Evolutionary conservation across 1,284 basidiomycete species (phyloP), one percentile per base, ranked within the genome.

Genomic region (Termitomyces sp.): DNA sequence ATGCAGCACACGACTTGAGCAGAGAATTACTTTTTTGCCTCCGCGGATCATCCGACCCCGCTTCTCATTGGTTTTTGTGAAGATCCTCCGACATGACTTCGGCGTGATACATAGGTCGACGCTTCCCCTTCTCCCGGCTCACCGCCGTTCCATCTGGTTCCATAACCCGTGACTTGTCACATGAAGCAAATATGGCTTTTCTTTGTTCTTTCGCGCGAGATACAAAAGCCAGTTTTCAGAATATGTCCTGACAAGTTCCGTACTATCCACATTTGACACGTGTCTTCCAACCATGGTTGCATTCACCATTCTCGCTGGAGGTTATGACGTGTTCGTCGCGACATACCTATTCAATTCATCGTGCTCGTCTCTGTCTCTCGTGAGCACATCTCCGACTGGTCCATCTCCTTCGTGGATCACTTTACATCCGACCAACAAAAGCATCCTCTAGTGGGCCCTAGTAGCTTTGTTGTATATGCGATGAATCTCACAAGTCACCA

Each of bases 271-370:
- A 9, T 30, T 38, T 21, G 26, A 41, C 35, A 28, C 40, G 28
- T n/a, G 16, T 28, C 43, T 30, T 19, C 3, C 7, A 24, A 21
- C 31, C 44, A 82, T 82, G 80, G 79, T 82, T 59, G 71, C 77
- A 53, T 79, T 81, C 64, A 81, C 74, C 10, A 81, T 85, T 50
- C 70, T 84, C 40, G 81, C 81, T 24, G 82, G 82, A 33, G 81
- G 81, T 9, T 84, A 81, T 61, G 72, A 76, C 53, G 67, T 75
- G 39, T 82, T 83, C 59, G 72, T 84, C 54, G 79, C 79, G n/a
- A 76, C 79, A 1, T 83, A 83, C 63, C 61, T 79, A 38, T 84
- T 84, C 68, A 75, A 79, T 61, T 67, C 76, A 14, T 68, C 72
- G 34, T 68, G 73, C 3, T 72, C 70, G 5, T 68, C 75, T 10